Conservation (phyloP, 345 rosid species). For the Streptanthus diversifolius region DNA sequence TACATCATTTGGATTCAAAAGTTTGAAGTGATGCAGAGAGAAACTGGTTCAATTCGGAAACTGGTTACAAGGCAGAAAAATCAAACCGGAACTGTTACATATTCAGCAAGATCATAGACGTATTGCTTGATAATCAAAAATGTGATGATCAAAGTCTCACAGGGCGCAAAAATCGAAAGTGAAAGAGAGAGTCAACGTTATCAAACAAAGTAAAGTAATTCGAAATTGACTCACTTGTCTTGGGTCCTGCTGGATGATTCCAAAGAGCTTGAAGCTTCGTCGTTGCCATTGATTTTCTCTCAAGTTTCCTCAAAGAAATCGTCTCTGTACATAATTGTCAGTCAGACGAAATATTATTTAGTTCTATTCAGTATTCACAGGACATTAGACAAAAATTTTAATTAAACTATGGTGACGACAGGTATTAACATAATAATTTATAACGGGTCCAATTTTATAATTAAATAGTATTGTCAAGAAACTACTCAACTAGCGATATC, state of each 20-base stretch:
- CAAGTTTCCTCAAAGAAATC: background rate
- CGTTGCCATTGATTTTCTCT: conserved; percentile 23
- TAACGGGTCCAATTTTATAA: too few relatives aligned
- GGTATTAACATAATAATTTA: background rate
- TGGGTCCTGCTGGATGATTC: conserved; percentile 96
- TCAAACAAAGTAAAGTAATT: background rate
- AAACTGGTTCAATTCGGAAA: background rate
- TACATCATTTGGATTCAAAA: background rate
- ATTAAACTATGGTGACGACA: background rate
- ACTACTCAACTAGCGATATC: too few relatives aligned
- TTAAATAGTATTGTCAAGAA: too few relatives aligned
- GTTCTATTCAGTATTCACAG: background rate
- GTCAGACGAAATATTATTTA: too few relatives aligned
- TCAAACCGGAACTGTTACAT: background rate
- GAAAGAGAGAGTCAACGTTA: background rate
- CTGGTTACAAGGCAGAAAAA: background rate
- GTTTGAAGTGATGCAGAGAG: background rate
- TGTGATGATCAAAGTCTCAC: conserved; percentile 8
- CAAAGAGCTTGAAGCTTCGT: conserved; percentile 85
- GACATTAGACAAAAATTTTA: background rate
- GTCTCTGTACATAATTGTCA: background rate
- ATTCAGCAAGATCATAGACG: too few relatives aligned
- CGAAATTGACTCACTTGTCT: conserved; percentile 58
- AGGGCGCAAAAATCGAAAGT: background rate
- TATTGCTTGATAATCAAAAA: background rate